Conservation (phyloP, 345 rosid species). For the Excoecaria agallocha region DNA sequence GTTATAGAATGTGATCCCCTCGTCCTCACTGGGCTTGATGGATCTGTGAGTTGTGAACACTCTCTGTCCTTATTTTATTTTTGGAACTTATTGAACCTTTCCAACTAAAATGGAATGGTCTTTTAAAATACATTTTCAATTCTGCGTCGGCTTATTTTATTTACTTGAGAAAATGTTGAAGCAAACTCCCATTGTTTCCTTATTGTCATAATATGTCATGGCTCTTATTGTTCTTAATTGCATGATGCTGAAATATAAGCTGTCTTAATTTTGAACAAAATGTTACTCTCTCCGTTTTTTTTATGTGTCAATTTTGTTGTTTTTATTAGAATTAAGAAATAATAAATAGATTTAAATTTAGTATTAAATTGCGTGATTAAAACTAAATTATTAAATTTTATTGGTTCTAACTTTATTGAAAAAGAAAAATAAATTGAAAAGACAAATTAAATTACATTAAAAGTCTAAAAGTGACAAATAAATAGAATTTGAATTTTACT, state of each 20-base stretch:
- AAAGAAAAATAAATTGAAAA: no score
- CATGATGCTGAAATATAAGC: neutral
- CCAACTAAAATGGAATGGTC: no score
- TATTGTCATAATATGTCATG: neutral
- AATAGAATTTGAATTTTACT: no score
- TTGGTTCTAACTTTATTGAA: no score
- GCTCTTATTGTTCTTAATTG: neutral
- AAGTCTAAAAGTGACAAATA: no score
- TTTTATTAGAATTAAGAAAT: no score
- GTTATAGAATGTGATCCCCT: conserved; percentile 86
- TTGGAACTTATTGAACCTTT: neutral
- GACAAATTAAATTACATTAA: no score
- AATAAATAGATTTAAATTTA: no score
- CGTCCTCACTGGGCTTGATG: conserved; percentile 67
- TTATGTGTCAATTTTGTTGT: no score
- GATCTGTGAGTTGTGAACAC: conserved; percentile 61
- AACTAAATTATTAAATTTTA: no score
- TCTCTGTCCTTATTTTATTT: conserved; percentile 8
- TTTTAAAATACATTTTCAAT: conserved; percentile 1
- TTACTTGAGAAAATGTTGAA: neutral
- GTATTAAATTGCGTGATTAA: no score
- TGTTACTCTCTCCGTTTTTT: no score
- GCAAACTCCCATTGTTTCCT: neutral
- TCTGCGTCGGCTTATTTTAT: neutral
- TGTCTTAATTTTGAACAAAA: neutral